Base-by-base conservation (phyloP, 2,329 filamentous ascomycete genomes). In the Salinomyces thailandicus region DNA sequence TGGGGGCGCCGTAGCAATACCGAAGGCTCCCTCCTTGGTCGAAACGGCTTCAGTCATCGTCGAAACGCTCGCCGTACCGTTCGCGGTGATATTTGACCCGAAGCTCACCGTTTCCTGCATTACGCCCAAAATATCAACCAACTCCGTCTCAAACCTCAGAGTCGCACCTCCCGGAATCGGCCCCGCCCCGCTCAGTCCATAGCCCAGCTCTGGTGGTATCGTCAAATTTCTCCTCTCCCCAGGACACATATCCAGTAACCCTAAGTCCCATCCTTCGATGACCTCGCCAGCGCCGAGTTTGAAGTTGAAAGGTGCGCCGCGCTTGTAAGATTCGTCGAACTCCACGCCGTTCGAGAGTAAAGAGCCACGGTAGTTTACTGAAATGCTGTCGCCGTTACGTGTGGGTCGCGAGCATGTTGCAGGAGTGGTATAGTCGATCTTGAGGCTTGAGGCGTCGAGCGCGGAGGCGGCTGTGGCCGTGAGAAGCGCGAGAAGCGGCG, bases 181-280 rank as follows among this genome's bases (percentile, higher is more conserved):
- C 1, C 86, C 86, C 58, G 84, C 74, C 24, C 62, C 70, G 36
- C 77, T 71, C 44, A 80, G 67, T 34, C 91, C 91, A 62, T 96
- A 98, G 32, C 77, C 91, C 55, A 81, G 67, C 55, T 79, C 75
- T 14, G 89, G 85, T n/a, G 86, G 85, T 38, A 98, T 91, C 14
- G 81, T 95, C 60, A 98, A 66, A 37, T 76, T 89, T 62, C 63
- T 75, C 71, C 87, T 89, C 71, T 96, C 89, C 44, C 91, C 89
- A 51, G 93, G 81, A 64, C 91, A 96, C 87, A 96, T 95, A 55
- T 84, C 84, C 36, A 91, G 52, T 26, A 96, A 72, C 33, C 89
- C 89, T 58, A 93, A 64, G 53, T 96, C 89, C 89, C 87, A 95
- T 56, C 89, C 89, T 66, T 83, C 79, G 59, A 98, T 98, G 34